Evolutionary conservation across 176 grass and related monocot species (phyloP), one percentile per base, ranked within the genome.

Genomic region (Saccharum spontaneum): DNA sequence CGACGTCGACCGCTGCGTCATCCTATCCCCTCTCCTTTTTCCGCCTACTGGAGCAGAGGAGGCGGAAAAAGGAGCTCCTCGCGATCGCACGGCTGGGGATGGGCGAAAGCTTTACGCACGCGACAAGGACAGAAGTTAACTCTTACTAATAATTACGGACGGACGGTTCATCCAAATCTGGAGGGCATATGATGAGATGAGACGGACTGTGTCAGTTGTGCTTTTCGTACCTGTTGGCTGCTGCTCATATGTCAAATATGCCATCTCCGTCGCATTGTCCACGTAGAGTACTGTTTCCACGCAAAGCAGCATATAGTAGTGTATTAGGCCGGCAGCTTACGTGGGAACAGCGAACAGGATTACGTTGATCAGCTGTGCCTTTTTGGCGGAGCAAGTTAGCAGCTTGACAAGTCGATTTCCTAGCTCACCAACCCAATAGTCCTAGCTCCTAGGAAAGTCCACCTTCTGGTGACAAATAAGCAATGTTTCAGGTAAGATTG

Each of bases 291-390:
- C 54, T 85, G 36, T 45, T 70, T 57, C 24, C 24, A 78, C 74
- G 74, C 8, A 69, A 23, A 52, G 17, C 46, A n/a, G 9, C 67
- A 34, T 68, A 55, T 17, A 39, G 8, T 38, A 33, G 28, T 76
- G 12, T 66, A 67, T 28, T 37, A 23, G 76, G 84, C 43, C 52
- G 76, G 84, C 84, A 79, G 67, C 39, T 13, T 78, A 70, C 24
- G 24, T 46, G 33, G 79, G 79, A 10, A 69, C 4, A 66, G 9
- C 15, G 20, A 60, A 24, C 57, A 60, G 0, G 9, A 59, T 60
- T 60, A 10, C 1, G 22, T 57, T 68, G 77, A 36, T 87, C 31
- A 34, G 28, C 31, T 12, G 40, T 24, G 36, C 71, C 63, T 69
- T 87, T 43, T 54, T 54, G 69, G 68, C 13, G 45, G 38, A 11